Conservation (phyloP, 352 stramenopile genomes). For the Nothophytophthora sp. region DNA sequence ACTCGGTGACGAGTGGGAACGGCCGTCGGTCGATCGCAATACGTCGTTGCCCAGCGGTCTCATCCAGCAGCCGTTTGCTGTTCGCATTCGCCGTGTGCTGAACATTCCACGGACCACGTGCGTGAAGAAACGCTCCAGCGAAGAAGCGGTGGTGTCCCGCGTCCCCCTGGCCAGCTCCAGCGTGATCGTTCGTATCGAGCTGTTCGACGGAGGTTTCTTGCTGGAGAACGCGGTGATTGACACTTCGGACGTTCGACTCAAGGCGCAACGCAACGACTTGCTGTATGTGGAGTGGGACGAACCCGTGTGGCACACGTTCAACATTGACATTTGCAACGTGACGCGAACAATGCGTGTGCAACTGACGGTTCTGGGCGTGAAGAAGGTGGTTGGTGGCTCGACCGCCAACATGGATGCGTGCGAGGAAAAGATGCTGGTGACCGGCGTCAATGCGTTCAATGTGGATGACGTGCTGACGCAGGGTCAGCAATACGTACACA, state of each 20-base stretch:
- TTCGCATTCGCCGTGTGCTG: slow-evolving; percentile 77
- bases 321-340: slow-evolving; percentile 68
- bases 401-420: slow-evolving; percentile 34
- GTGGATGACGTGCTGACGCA: slow-evolving; percentile 71
- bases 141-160: slow-evolving; percentile 56
- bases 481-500: slow-evolving; percentile 74
- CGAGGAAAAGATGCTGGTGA: slow-evolving; percentile 80
- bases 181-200: slow-evolving; percentile 73
- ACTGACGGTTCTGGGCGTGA: slow-evolving; percentile 71
- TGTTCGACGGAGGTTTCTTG: slow-evolving; percentile 75
- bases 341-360: slow-evolving; percentile 78
- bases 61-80: slow-evolving; percentile 64
- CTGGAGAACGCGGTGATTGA: slow-evolving; percentile 73
- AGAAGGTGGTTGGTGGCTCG: slow-evolving; percentile 56
- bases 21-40: slow-evolving; percentile 37
- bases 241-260: slow-evolving; percentile 69
- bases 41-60: slow-evolving; percentile 47
- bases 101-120: slow-evolving; percentile 83
- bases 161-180: slow-evolving; percentile 60
- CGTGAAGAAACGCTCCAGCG: slow-evolving; percentile 62
- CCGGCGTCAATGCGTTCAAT: slow-evolving; percentile 82
- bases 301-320: slow-evolving; percentile 80
- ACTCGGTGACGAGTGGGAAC: slow-evolving; percentile 68
- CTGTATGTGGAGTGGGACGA: slow-evolving; percentile 77
- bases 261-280: slow-evolving; percentile 69